phyloP scores from a whole-genome alignment of 2,329 filamentous ascomycete species.

The Aphanoascus verrucosus region DNA sequence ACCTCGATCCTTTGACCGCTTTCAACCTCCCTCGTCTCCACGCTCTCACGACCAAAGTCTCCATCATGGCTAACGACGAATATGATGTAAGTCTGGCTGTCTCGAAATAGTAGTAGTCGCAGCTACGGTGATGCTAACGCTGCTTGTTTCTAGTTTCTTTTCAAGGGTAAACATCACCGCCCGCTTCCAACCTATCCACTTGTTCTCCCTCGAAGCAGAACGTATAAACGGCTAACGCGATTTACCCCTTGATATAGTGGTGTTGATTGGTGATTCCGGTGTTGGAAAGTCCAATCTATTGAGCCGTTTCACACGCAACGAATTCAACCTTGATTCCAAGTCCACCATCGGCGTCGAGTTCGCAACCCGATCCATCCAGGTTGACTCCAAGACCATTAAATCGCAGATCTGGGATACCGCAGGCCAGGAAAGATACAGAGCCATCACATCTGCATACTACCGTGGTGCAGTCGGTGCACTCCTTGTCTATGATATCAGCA shows the following conservation, averaged over 20 bases:
- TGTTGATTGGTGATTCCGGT: slow-evolving; percentile 97
- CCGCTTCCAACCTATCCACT: background rate
- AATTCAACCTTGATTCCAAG: slow-evolving; percentile 99
- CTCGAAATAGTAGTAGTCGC: background rate
- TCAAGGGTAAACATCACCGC: slow-evolving; percentile 64
- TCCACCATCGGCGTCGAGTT: slow-evolving; percentile 99
- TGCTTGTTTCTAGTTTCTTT: slow-evolving; percentile 65
- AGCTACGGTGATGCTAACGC: slow-evolving; percentile 1
- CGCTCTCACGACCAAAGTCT: slow-evolving; percentile 17
- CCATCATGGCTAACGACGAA: slow-evolving; percentile 94
- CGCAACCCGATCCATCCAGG: slow-evolving; percentile 94
- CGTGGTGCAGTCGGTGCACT: slow-evolving; percentile 93
- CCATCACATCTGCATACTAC: slow-evolving; percentile 98
- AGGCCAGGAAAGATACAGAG: slow-evolving; percentile 96
- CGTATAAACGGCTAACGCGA: background rate
- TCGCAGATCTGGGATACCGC: slow-evolving; percentile 99
- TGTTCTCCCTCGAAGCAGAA: background rate
- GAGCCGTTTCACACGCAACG: slow-evolving; percentile 98
- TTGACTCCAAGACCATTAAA: slow-evolving; percentile 99
- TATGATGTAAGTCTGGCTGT: slow-evolving; percentile 73
- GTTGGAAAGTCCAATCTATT: slow-evolving; percentile 99
- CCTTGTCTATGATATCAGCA: slow-evolving; percentile 98
- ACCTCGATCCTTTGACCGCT: slow-evolving; percentile 20
- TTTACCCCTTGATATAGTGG: slow-evolving; percentile 48
- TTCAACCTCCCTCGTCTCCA: slow-evolving; percentile 11